Base-by-base conservation (phyloP, 2,329 filamentous ascomycete genomes). In the Corynespora cassiicola region DNA sequence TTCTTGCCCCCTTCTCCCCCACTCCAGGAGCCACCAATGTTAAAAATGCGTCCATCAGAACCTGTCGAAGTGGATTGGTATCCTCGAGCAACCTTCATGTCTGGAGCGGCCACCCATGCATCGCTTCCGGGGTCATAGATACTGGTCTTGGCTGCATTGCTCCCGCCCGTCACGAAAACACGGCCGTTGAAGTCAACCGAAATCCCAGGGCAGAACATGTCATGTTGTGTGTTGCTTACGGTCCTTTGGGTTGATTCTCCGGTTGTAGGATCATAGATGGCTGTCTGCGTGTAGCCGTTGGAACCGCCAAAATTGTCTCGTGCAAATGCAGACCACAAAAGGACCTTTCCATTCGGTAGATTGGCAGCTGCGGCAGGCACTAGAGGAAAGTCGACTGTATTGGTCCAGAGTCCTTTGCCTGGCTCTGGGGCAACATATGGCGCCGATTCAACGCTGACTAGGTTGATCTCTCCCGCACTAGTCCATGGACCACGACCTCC, bases 121-220 rank as follows among this genome's bases (percentile, higher is more conserved):
- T 77, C 68, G 4, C 61, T 51, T 1, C 43, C 52, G 1, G 74
- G 69, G 41, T 78, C 42, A 31, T 62, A 65, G 12, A 63, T 51
- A 36, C 74, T 79, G 1, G 75, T 78, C 26, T 71, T 72, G 5
- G 65, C 56, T 6, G 74, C 73, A 37, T 74, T 69, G 16, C 73
- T 72, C 1, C 81, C 81, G 5, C 81, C 80, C 0, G 75, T 77
- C 6, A 84, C 73, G 2, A 82, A 53, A 6, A 80, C 69, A 7
- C 70, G 65, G 0, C 78, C 80, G 6, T 72, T 61, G 11, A 69
- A 70, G 38, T 77, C 74, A 9, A 75, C 59, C 6, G 71, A 75
- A 33, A 81, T 77, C 2, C 78, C 80, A 0, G 79, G 78, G 50
- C 79, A 81, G 47, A 80, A 80, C 77, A 80, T 80, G 50, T 80